phyloP scores from a whole-genome alignment of 176 grass and related monocot species.

The Triticum monococcum region DNA sequence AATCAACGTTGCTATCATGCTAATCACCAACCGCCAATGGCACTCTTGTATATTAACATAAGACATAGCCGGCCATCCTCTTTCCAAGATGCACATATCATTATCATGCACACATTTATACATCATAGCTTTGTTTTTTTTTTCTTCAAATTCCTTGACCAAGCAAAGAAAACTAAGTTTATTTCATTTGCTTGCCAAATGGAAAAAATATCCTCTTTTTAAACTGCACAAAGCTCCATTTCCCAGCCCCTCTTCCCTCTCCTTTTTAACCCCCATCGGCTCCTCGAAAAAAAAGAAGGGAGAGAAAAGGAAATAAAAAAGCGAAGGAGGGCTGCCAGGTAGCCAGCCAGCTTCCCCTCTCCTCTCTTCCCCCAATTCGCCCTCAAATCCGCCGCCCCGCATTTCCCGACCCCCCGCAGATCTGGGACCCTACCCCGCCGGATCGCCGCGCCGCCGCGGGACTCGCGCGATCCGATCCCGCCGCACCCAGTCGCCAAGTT shows the following conservation, averaged over 20 bases:
- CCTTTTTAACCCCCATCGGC: conserved; percentile 10
- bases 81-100: background rate
- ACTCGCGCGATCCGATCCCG: conserved; percentile 33
- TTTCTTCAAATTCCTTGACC: background rate
- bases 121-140: no score
- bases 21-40: conserved; percentile 23
- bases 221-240: background rate
- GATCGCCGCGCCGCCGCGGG: conserved; percentile 4
- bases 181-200: background rate
- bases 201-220: background rate
- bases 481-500: conserved; percentile 46
- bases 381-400: conserved; percentile 44
- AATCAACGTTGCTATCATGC: background rate
- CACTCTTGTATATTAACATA: background rate
- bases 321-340: background rate
- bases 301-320: background rate
- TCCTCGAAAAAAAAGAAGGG: background rate
- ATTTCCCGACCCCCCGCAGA: conserved; percentile 37
- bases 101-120: conserved; percentile 1
- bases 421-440: conserved; percentile 39
- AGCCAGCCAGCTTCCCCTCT: background rate
- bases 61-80: conserved; percentile 13
- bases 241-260: conserved; percentile 5
- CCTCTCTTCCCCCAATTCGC: conserved; percentile 38
- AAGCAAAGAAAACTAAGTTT: background rate